Evolutionary conservation across 2,329 filamentous ascomycete genomes (phyloP).

Genomic region (Xylariomycetidae sp.): DNA sequence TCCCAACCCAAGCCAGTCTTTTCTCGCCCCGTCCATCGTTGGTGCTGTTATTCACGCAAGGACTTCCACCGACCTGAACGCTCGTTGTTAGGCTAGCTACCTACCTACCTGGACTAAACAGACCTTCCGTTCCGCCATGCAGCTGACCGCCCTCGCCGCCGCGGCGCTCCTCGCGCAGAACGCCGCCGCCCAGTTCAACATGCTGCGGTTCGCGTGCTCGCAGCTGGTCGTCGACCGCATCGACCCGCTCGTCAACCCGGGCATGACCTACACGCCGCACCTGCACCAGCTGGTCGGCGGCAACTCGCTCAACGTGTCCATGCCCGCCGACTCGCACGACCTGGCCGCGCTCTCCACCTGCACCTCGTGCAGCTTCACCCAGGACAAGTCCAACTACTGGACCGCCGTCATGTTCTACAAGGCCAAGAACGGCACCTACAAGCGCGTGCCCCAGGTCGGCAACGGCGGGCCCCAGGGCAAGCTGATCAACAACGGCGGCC

Average conservation of each 20-base stretch:
- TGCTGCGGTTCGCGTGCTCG: conserved; percentile 44
- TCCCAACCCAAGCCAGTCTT: no score
- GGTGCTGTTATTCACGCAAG: no score
- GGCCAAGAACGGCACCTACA: conserved; percentile 37
- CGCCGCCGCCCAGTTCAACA: conserved; percentile 31
- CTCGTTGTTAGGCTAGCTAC: conserved; percentile 3
- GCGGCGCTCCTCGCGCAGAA: conserved; percentile 26
- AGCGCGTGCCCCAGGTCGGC: conserved; percentile 39
- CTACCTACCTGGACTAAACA: not conserved
- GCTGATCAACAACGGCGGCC: conserved; percentile 38
- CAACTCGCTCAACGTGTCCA: conserved; percentile 40
- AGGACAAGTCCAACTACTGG: conserved; percentile 45
- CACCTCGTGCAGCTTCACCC: conserved; percentile 39
- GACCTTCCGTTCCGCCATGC: conserved; percentile 21
- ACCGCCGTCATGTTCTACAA: conserved; percentile 43
- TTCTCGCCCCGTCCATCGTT: no score
- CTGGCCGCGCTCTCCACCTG: conserved; percentile 32
- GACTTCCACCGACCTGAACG: conserved; percentile 2
- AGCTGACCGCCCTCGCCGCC: conserved; percentile 28
- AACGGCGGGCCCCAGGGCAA: conserved; percentile 40
- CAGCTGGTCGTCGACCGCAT: conserved; percentile 43
- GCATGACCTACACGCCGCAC: conserved; percentile 39
- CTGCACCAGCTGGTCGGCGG: conserved; percentile 44
- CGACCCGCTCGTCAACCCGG: conserved; percentile 42
- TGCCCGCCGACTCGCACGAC: conserved; percentile 34